phyloP scores from a whole-genome alignment of 2,329 filamentous ascomycete genomes.

The Colletotrichum sp. region DNA sequence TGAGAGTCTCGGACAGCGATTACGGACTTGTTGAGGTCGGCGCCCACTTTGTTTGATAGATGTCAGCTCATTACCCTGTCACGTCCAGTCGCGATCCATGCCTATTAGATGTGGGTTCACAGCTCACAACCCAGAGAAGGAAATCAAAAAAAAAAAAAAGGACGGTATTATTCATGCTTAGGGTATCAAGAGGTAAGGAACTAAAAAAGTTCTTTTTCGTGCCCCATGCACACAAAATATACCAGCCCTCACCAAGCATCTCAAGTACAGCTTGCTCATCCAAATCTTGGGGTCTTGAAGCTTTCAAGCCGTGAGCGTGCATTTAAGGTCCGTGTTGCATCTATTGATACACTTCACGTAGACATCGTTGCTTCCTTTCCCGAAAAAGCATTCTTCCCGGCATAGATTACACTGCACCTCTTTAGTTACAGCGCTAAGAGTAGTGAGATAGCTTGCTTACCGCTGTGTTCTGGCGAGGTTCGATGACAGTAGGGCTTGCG shows the following conservation, averaged over 20 bases:
- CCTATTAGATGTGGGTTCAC: too few relatives aligned
- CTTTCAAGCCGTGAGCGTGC: background rate
- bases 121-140: too few relatives aligned
- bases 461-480: background rate
- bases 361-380: background rate
- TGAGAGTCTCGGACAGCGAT: too few relatives aligned
- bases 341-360: background rate
- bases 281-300: background rate
- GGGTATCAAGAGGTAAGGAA: accelerated
- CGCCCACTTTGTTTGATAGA: too few relatives aligned
- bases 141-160: too few relatives aligned
- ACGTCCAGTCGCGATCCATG: too few relatives aligned
- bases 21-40: too few relatives aligned
- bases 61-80: too few relatives aligned
- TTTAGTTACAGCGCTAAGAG: background rate
- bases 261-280: background rate
- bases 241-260: background rate
- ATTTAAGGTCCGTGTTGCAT: background rate
- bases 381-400: background rate
- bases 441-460: accelerated
- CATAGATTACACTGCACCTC: background rate
- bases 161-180: accelerated
- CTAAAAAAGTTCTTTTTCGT: background rate
- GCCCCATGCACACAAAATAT: background rate
- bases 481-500: background rate